Base-by-base conservation (phyloP, 2,329 filamentous ascomycete species). In the Phaeosphaeria sp. region DNA sequence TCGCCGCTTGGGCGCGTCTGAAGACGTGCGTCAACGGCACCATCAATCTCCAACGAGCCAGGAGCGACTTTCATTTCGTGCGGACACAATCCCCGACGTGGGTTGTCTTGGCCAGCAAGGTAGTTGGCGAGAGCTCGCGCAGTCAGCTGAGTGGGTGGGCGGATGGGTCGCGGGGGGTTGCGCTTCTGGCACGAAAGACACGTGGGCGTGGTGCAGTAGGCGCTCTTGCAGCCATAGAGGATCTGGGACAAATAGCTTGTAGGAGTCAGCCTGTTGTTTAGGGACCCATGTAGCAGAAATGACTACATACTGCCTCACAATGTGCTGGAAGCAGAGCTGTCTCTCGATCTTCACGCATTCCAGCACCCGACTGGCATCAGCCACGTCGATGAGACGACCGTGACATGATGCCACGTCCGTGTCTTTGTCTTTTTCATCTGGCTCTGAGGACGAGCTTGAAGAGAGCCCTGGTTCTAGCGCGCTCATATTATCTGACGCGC, bases 81-180 rank as follows among this genome's bases (percentile, higher is more conserved):
- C 36, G 80, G 81, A 67, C 92, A 96, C 0, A 96, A 80, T 2
- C 85, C 87, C 56, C 80, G 82, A 61, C 91, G 88, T 0, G 92
- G 87, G 63, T 95, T 87, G 67, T 93, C 90, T 71, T 92, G 88
- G 68, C 89, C 91, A 10, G 92, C 91, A 50, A 96, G 83, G 69
- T 91, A 91, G 55, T 91, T 86, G 13, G 93, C 93, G 30, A 97
- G 79, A 1, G 90, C 91, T 68, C 92, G 86, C 9, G 93, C 92
- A 69, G 92, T 96, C 46, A 92, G 87, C 21, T 89, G 85, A 56
- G 90, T 96, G 68, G 93, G 95, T 69, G 89, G 85, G 59, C 92
- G 88, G 66, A 92, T 85, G 2, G 92, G 92, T 0, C 85, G 85
- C 62, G 87, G 86, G 33, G 87, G 84, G 42, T 89, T 79, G 64